Evolutionary conservation across 2,329 filamentous ascomycete genomes (phyloP).

Genomic region (Trichoderma lentiforme): DNA sequence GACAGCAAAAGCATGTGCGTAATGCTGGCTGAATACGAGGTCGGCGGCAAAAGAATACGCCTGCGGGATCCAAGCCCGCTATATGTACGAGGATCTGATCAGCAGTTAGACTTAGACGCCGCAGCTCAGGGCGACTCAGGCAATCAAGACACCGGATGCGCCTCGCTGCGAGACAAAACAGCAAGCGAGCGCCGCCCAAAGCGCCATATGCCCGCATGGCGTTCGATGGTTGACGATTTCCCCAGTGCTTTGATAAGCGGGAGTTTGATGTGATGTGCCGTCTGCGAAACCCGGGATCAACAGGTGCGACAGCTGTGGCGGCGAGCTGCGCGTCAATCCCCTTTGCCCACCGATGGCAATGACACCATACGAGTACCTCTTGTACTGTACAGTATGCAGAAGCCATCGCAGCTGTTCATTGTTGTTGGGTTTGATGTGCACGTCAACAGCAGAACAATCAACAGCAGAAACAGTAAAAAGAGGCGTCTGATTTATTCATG

Average conservation of each 20-base stretch:
- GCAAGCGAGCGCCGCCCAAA: not conserved
- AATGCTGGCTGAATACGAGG: conserved; percentile 16
- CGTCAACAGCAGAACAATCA: not conserved
- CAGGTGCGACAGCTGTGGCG: conserved; percentile 1
- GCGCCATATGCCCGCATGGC: not conserved
- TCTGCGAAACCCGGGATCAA: not conserved
- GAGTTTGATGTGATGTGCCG: not conserved
- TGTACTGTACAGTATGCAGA: not conserved
- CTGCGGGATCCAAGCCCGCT: not conserved
- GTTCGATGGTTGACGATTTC: not conserved
- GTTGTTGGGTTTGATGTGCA: not conserved
- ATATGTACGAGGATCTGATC: conserved; percentile 7
- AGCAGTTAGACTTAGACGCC: conserved; percentile 2
- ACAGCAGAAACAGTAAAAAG: not conserved
- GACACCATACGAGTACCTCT: not conserved
- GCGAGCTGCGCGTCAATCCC: not conserved
- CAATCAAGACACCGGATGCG: not conserved
- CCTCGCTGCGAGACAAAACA: conserved; percentile 1
- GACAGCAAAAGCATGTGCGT: not conserved
- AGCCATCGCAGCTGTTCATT: not conserved
- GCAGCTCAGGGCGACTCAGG: not conserved
- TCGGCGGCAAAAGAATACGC: conserved; percentile 5
- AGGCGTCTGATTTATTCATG: not conserved
- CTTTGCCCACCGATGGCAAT: not conserved
- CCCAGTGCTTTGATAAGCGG: not conserved